Evolutionary conservation across 1,139 yeast genomes (phyloP), one percentile per base, ranked within the genome.

Genomic region (Yamadazyma friedrichii): DNA sequence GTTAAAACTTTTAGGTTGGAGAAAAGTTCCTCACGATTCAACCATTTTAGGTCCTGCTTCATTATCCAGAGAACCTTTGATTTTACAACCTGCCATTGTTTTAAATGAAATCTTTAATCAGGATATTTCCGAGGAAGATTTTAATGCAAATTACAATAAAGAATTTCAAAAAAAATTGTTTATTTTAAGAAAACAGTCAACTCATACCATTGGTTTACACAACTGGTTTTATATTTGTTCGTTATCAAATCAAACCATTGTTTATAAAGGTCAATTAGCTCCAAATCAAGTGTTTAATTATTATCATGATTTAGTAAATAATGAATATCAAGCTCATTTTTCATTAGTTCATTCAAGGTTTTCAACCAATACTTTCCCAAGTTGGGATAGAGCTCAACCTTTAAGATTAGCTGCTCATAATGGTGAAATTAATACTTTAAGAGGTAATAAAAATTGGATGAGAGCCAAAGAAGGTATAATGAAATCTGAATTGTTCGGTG

Each of bases 311-410:
- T 77, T 93, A 62, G 85, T 82, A 48, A 89, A 89, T 62, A 93
- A 89, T 31, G 95, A 89, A 59, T 93, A 83, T 64, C 94, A 89
- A 67, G 95, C 95, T 33, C 98, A 91, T 61, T 88, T 93, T 74
- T 96, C 97, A 15, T 77, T 93, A 42, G 98, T 91, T 39, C 98
- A 93, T 69, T 91, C 98, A 20, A 83, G 98, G 64, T 93, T 93
- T 76, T 89, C 97, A 42, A 93, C 98, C 39, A 93, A 93, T 67
- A 93, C 98, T 38, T 93, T 93, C 80, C 98, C 98, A 38, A 87
- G 96, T 16, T 93, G 98, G 98, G 98, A 93, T 67, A 82, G 98
- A 67, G 98, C 98, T 30, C 98, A 93, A 67, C 98, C 98, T 39
- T 78, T 91, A 56, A 79, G 98, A 65, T 85, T 94, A 84, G 91